Base-by-base conservation (phyloP, 768 basidiomycete species). In the Gloeostereum incarnatum region DNA sequence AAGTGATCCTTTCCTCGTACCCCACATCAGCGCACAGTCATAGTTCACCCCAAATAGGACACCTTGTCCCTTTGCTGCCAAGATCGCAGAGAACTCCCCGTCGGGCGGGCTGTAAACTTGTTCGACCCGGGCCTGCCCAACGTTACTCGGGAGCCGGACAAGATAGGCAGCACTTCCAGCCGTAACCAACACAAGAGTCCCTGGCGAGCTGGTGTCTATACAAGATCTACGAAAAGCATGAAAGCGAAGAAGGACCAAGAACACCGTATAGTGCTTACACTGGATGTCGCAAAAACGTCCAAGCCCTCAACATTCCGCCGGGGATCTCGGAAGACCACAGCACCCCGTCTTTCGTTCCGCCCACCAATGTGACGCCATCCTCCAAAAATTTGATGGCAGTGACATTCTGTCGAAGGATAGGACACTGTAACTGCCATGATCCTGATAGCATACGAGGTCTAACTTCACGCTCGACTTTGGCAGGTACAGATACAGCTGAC, bases 311-410 rank as follows among this genome's bases (percentile, higher is more conserved):
- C 9, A 72, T 80, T 19, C 80, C 80, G 45, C 80, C 79, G 0
- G 78, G 77, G 42, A 83, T 60, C 49, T 75, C 73, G 46, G n/a
- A 36, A 10, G 29, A 41, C 44, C 54, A 82, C 81, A 84, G 47
- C 14, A 77, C 74, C 8, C 81, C 81, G 47, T 84, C 81, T 38
- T 66, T 68, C 20, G 82, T 82, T 2, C 80, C 82, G 1, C 82
- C 81, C 17, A 84, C 58, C 31, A 84, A 57, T 34, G 73, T 77
- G 25, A 65, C 63, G 0, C 81, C 82, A 22, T 73, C 73, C 17
- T 77, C 69, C 6, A 81, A 63, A 49, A 84, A 82, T 46, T 63
- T 66, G 41, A 84, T 66, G 3, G 71, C 66, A 6, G 77, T 78
- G 33, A 82, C 76, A 38, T 80, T 77, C 44, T 71, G 73, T 37